Evolutionary conservation across 2,329 filamentous ascomycete species (phyloP), one percentile per base, ranked within the genome.

Genomic region (Endocalyx cinctus): DNA sequence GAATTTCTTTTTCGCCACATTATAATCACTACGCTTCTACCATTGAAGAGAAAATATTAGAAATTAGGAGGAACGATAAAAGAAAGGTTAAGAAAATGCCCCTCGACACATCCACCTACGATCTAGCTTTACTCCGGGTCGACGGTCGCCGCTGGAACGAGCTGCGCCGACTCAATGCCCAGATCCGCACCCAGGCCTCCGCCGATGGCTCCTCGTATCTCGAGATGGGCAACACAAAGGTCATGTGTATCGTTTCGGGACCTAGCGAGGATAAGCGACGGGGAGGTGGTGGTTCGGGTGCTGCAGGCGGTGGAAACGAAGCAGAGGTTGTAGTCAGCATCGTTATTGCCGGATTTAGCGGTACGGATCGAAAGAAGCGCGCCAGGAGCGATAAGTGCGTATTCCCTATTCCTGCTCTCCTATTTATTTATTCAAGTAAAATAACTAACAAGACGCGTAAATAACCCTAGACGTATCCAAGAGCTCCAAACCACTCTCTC

Each of bases 81-180:
- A n/a, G n/a, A n/a, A n/a, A n/a, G n/a, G n/a, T n/a, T n/a, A n/a
- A n/a, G n/a, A n/a, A n/a, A 48, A 96, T 96, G 90, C 89, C 90
- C 38, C 86, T 97, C 59, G 90, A 96, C 64, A 95, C 88, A 6
- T 90, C 87, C 10, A 88, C 86, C 32, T 97, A 96, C 70, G 79
- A 80, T 31, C 78, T 96, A 42, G 88, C 87, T 42, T 83, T 92
- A 34, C 74, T 89, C 42, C 83, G 84, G 54, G 80, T 87, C 46
- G 90, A 84, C 55, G 84, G 85, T 41, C 82, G 92, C 41, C 81
- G 92, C 50, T 98, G 92, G 92, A 97, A 98, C 67, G 92, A 98
- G 62, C 77, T 98, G 25, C 87, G 92, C 17, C 81, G 87, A 6
- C 75, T 95, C 31, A 80, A 87, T 55, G 90, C 85, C 29, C 86